Conservation (phyloP, 1,139 yeast species). For the Casaregolazyma suthepensis region DNA sequence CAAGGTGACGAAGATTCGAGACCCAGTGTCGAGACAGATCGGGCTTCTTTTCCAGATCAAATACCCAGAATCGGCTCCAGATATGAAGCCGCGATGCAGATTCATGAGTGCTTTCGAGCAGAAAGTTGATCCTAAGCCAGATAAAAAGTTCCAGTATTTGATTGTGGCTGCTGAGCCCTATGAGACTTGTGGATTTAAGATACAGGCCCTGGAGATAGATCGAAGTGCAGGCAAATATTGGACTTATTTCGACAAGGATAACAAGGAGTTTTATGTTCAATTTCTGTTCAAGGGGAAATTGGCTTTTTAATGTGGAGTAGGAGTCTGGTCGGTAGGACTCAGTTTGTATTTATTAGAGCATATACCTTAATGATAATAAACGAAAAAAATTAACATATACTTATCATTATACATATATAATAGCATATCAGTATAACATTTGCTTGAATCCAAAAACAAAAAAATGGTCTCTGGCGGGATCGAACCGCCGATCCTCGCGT, state of each 20-base stretch:
- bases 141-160: slow-evolving; percentile 52
- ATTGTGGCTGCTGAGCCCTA: slow-evolving; percentile 82
- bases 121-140: slow-evolving; percentile 38
- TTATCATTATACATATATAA: not conserved
- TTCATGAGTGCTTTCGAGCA: slow-evolving; percentile 74
- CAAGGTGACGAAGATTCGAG: slow-evolving; percentile 59
- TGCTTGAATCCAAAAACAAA: not conserved
- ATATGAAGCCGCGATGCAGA: slow-evolving; percentile 54
- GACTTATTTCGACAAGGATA: slow-evolving; percentile 67
- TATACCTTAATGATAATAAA: not conserved
- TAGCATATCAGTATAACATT: not conserved
- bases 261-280: slow-evolving; percentile 64
- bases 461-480: slow-evolving; percentile 21
- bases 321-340: not conserved
- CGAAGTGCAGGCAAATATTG: slow-evolving; percentile 46
- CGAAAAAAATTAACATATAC: not conserved
- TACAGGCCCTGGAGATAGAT: slow-evolving; percentile 57
- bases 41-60: slow-evolving; percentile 61
- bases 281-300: slow-evolving; percentile 42
- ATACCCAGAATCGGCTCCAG: slow-evolving; percentile 44
- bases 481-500: slow-evolving; percentile 23
- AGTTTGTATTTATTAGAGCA: not conserved
- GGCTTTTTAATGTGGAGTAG: not conserved
- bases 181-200: slow-evolving; percentile 64
- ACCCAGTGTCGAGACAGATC: slow-evolving; percentile 48